Evolutionary conservation across 768 basidiomycete genomes (phyloP), one percentile per base, ranked within the genome.

Genomic region (Russula abietina): DNA sequence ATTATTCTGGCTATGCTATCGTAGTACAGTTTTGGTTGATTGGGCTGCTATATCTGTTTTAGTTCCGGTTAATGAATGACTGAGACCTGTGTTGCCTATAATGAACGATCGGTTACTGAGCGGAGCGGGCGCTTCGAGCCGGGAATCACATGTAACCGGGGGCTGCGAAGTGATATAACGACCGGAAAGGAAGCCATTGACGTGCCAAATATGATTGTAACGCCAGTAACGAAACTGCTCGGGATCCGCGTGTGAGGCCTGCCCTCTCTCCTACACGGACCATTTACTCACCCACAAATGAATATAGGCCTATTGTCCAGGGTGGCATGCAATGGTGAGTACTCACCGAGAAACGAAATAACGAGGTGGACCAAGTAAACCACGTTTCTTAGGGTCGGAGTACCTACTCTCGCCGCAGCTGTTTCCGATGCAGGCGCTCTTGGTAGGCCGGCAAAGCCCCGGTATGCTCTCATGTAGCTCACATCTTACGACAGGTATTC

Each of bases 251-350:
- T 89, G 88, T 88, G 68, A 41, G 84, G 78, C 33, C 8, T 51
- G 26, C 50, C 46, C 24, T 28, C 6, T 51, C n/a, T 22, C 22
- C 4, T 22, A 26, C 36, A 45, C 32, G 50, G 8, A 1, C 6
- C 19, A 17, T 24, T 36, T 38, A 8, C 26, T 26, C 38, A 45
- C 24, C 52, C 22, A 43, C 22, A 63, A n/a, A 64, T 12, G 60
- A 60, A 22, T 19, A 38, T 11, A 90, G 88, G 36, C 92, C 91
- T 17, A 77, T 93, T 51, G 81, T 94, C 1, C 92, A 93, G 71
- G 91, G 91, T 26, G 91, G 90, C 52, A 93, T 93, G 91, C 91
- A 93, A 83, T 94, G 88, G 88, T 90, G 75, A 51, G 71, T 64
- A 5, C 30, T 24, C 26, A 28, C 36, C 22, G 10, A 5, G 24